Conservation (phyloP, 208 protist genomes). For the Trypanosoma vivax region DNA sequence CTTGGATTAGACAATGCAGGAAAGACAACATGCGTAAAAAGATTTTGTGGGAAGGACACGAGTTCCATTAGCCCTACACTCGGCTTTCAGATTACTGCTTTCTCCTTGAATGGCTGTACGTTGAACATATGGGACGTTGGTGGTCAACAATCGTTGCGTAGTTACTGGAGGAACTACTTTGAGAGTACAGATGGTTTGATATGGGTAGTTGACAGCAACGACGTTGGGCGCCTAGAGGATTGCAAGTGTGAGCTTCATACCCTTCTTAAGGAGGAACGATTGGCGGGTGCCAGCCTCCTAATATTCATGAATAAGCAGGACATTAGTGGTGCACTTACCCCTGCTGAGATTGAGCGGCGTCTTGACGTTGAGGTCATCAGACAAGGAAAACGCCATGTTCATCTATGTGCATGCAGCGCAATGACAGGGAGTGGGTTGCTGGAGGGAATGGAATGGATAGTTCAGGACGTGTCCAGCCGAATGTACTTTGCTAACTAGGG, state of each 20-base stretch:
- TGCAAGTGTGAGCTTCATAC: constrained; percentile 93
- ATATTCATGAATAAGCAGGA: constrained; percentile 99
- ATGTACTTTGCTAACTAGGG: constrained; percentile 78
- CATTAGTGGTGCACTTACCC: constrained; percentile 74
- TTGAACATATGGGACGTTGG: constrained; percentile 99
- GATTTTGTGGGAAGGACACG: constrained; percentile 98
- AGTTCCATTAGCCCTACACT: constrained; percentile 96
- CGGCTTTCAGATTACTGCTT: constrained; percentile 99
- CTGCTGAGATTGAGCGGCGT: constrained; percentile 54
- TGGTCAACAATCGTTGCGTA: constrained; percentile 98
- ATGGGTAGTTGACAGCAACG: constrained; percentile 97
- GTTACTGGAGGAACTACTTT: constrained; percentile 98
- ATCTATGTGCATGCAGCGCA: constrained; percentile 94
- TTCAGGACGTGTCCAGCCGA: constrained; percentile 93
- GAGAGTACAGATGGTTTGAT: constrained; percentile 95
- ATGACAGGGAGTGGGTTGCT: constrained; percentile 93
- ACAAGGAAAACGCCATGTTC: constrained; percentile 88
- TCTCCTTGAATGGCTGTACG: constrained; percentile 94
- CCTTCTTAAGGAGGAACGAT: constrained; percentile 94
- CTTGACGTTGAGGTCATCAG: constrained; percentile 78
- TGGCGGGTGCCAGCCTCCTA: constrained; percentile 97
- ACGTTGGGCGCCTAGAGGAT: constrained; percentile 84
- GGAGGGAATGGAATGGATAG: constrained; percentile 98
- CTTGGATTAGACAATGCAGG: constrained; percentile 95
- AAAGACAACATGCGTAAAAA: constrained; percentile 99